Conservation (phyloP, 2,329 filamentous ascomycete genomes). For the Diaporthe citrichinensis region DNA sequence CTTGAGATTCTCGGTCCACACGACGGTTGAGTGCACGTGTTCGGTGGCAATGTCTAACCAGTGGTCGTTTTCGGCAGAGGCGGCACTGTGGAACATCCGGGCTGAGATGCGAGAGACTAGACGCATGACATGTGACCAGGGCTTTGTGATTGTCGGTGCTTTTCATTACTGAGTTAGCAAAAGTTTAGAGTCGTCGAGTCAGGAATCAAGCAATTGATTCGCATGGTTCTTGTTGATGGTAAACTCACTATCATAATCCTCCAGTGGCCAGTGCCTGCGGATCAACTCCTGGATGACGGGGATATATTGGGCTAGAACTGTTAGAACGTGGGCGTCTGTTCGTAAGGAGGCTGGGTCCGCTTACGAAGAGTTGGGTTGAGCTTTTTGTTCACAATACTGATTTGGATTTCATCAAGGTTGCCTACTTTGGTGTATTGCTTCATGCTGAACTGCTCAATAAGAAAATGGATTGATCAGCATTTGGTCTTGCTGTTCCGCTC, state of each 20-base stretch:
- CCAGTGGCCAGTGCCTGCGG: conserved; percentile 2
- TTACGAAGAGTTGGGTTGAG: conserved; percentile 8
- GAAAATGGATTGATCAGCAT: background rate
- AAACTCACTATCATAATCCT: background rate
- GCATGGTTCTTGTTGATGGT: no score
- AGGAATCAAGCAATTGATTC: background rate
- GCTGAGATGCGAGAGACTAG: background rate
- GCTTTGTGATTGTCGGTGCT: background rate
- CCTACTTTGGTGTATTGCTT: conserved; percentile 13
- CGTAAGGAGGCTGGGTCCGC: background rate
- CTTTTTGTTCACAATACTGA: background rate
- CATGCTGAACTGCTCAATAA: background rate
- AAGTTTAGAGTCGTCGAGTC: rapidly evolving
- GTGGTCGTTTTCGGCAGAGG: background rate
- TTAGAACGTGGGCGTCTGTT: background rate
- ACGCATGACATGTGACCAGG: conserved; percentile 15
- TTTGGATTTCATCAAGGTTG: background rate
- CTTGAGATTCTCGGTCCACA: background rate
- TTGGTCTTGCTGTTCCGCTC: background rate
- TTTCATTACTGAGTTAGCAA: background rate
- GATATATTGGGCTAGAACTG: background rate
- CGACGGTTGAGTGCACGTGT: background rate
- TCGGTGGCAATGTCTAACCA: background rate
- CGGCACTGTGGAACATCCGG: conserved; percentile 1
- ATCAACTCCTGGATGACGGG: background rate